A percentile compares a stretch with the other conserved stretches of the same genome.
These are phyloP conservation scores for Gossypium schwendimanii DNA, from an alignment of 441 rosid species.

Conservation along the genomic window DNA sequence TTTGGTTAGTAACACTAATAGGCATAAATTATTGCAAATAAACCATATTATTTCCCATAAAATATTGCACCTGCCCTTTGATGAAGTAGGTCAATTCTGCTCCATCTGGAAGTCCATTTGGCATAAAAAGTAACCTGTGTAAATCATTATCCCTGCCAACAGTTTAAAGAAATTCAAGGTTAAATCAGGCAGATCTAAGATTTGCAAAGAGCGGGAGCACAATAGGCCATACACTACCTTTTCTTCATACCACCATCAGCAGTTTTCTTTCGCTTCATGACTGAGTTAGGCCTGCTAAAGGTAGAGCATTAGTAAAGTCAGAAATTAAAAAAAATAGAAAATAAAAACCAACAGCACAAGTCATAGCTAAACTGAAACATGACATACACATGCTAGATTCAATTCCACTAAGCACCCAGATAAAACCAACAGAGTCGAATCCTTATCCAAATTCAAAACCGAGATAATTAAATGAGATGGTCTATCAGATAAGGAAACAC, in stretches of 20 bases:
- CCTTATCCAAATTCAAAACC: background rate
- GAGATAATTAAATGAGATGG: background rate
- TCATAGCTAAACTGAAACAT: background rate
- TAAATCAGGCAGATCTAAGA: background rate
- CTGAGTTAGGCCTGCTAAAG: constrained; percentile 41
- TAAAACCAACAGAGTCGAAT: background rate
- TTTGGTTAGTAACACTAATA: background rate
- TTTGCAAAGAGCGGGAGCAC: background rate
- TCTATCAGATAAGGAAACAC: background rate
- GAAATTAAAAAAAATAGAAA: background rate
- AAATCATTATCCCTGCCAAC: constrained; percentile 79
- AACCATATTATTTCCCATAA: constrained; percentile 8
- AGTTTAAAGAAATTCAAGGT: constrained; percentile 4
- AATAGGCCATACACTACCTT: constrained; percentile 38
- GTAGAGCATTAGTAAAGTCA: constrained; percentile 8
- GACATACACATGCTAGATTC: background rate
- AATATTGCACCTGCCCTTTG: constrained; percentile 70
- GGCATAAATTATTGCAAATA: background rate
- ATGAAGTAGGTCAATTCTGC: constrained; percentile 72
- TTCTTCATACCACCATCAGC: constrained; percentile 59
- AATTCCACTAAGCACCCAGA: background rate
- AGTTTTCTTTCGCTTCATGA: constrained; percentile 47
- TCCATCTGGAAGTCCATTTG: constrained; percentile 87
- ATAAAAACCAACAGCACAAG: background rate
- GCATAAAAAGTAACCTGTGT: constrained; percentile 82